Conservation (phyloP, 768 basidiomycete genomes). For the Lenzites betulinus region DNA sequence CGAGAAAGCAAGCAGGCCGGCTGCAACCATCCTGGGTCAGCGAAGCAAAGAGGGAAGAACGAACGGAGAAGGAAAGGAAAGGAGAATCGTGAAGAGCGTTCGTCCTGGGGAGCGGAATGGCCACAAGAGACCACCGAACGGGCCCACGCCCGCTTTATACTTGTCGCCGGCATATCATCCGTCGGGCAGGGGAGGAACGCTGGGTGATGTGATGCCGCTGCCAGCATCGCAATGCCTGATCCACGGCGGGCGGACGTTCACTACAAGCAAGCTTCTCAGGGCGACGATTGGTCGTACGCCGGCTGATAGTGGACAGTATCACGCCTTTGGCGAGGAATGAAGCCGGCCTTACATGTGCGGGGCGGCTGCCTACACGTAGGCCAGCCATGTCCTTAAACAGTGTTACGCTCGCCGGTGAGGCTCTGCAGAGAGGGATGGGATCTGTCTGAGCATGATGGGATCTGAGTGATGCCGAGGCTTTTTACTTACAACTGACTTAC, state of each 20-base stretch:
- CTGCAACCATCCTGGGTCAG: slow-evolving; percentile 25
- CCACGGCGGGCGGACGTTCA: background rate
- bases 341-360: too few species aligned
- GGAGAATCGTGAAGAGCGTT: background rate
- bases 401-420: background rate
- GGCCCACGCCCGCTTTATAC: background rate
- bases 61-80: background rate
- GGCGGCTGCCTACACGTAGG: background rate
- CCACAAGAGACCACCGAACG: background rate
- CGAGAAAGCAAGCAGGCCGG: slow-evolving; percentile 24
- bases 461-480: background rate
- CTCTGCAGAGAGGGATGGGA: background rate
- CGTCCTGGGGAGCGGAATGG: background rate
- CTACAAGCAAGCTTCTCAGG: background rate
- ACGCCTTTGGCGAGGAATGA: too few species aligned
- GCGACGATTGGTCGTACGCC: background rate
- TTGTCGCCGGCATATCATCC: background rate
- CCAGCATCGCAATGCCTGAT: background rate
- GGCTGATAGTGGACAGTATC: background rate
- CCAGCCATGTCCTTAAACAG: background rate
- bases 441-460: slow-evolving; percentile 3
- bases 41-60: background rate
- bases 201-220: background rate
- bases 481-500: too few species aligned
- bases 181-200: background rate